phyloP scores from a whole-genome alignment of 306 rosid species.

The Lablab purpureus region DNA sequence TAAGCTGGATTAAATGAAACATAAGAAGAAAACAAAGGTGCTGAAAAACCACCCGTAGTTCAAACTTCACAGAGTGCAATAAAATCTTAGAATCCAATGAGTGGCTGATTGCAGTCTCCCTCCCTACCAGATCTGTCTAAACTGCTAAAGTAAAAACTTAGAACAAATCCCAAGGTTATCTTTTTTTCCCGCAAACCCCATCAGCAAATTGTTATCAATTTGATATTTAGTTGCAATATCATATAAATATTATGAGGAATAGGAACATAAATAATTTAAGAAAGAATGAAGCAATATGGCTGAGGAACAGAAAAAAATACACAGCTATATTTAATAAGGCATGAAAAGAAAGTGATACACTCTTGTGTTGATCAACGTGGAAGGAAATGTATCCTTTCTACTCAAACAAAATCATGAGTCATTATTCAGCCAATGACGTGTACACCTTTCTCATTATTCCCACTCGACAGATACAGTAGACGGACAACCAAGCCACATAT shows the following conservation, averaged over 20 bases:
- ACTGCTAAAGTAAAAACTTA: not conserved
- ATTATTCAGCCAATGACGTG: conserved; percentile 24
- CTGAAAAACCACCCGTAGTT: conserved; percentile 12
- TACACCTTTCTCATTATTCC: conserved; percentile 30
- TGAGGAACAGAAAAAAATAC: too few relatives aligned
- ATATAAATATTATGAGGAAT: too few relatives aligned
- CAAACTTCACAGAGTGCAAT: not conserved
- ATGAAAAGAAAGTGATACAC: conserved; percentile 34
- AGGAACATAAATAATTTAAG: too few relatives aligned
- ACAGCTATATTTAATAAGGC: not conserved
- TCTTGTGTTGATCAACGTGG: not conserved
- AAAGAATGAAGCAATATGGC: too few relatives aligned
- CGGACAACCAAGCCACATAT: conserved; percentile 2
- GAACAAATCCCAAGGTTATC: not conserved
- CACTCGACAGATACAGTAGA: conserved; percentile 26
- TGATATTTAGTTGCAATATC: too few relatives aligned
- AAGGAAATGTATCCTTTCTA: conserved; percentile 19
- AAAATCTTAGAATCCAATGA: conserved; percentile 9
- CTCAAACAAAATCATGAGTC: conserved; percentile 7
- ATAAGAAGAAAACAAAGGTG: not conserved
- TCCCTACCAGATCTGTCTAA: not conserved
- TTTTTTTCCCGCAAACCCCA: not conserved
- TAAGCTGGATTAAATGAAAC: conserved; percentile 4
- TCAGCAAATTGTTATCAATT: not conserved
- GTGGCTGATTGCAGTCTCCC: conserved; percentile 3